Evolutionary conservation across 306 rosid genomes (phyloP), one percentile per base, ranked within the genome.

Genomic region (Medicago ruthenica): DNA sequence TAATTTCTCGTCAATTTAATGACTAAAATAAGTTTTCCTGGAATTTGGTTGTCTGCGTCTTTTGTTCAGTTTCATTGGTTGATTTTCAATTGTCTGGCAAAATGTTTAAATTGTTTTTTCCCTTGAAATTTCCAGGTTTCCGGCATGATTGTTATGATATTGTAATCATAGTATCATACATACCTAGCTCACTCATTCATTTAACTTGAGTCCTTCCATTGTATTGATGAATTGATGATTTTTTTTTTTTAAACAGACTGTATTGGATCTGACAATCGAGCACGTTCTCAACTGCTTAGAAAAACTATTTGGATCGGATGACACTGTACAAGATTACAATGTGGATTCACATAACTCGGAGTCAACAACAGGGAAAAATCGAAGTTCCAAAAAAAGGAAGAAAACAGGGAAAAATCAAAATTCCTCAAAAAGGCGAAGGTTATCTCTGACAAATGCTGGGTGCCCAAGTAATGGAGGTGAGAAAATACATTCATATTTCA

Each of bases 271-370:
- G 78, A 77, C 96, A 76, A 70, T 89, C 63, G 88, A 84, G 76
- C 90, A 88, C 76, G 54, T 90, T 71, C 77, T 87, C 77, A 72
- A 83, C 76, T 92, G 92, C 81, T 45, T 85, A 22, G 89, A 85
- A 73, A 87, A 90, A 76, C 81, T 88, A 55, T 83, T 83, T 82
- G 84, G 74, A 82, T 81, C 80, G 51, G 84, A 70, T 71, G 84
- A 83, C 74, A 51, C 67, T 58, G 69, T 31, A 79, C 76, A 76
- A 67, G 73, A 74, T 21, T 62, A 71, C 27, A 73, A 67, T 41
- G 70, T 36, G 39, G 71, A 47, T 62, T 75, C 89, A 60, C 70
- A 10, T 70, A 60, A 80, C 65, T 53, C 51, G 81, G 84, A 24
- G 45, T 79, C 85, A 14, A 79, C 83, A 67, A 70, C 70, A 14